phyloP scores from a whole-genome alignment of 139 green algal genomes.

The Desmodesmus armatus region DNA sequence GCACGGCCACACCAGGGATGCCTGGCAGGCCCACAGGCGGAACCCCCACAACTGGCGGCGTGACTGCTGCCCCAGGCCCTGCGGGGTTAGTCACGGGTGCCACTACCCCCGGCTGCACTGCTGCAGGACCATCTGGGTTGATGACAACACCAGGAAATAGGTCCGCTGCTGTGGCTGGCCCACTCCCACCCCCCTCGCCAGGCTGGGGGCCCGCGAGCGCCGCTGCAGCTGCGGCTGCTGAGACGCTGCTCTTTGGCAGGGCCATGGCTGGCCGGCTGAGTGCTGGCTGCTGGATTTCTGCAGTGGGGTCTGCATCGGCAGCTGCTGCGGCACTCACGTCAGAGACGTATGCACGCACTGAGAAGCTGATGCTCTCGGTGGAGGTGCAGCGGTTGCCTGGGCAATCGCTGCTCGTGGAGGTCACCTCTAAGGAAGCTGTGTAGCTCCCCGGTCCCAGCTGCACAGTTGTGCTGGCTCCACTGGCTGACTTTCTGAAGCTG shows the following conservation, averaged over 20 bases:
- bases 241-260: too few relatives aligned
- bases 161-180: neutral
- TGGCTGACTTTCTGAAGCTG: neutral
- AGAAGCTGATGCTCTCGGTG: neutral
- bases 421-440: neutral
- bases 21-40: too few relatives aligned
- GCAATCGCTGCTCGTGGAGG: neutral
- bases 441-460: neutral
- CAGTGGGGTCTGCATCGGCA: neutral
- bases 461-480: neutral
- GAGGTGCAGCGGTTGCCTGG: neutral
- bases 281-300: neutral
- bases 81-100: too few relatives aligned
- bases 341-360: too few relatives aligned
- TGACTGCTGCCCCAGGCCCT: too few relatives aligned
- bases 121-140: too few relatives aligned
- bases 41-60: too few relatives aligned
- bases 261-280: too few relatives aligned
- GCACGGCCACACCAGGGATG: too few relatives aligned
- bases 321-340: neutral
- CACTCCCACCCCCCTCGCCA: neutral
- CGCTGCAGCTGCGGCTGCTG: neutral
- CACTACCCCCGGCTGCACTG: too few relatives aligned
- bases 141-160: neutral
- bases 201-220: too few relatives aligned